phyloP scores from a whole-genome alignment of 164 flowering plant genomes.

The Dillenia turbinata region DNA sequence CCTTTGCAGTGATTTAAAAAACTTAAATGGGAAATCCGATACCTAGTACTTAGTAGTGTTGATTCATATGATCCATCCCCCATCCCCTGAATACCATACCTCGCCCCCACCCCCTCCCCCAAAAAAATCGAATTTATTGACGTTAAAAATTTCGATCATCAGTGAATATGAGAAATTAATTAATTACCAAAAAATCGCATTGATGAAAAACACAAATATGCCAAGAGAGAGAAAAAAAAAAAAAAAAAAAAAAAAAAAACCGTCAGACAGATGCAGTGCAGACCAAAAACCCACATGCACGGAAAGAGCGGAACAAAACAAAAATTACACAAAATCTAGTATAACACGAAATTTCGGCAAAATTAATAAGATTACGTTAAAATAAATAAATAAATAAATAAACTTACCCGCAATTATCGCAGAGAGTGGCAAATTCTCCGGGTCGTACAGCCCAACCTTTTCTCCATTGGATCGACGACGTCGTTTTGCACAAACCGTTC shows the following conservation, averaged over 20 bases:
- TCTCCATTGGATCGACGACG: slow-evolving; percentile 45
- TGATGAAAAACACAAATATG: background rate
- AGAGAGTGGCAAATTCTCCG: slow-evolving; percentile 58
- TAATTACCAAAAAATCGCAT: too few species aligned
- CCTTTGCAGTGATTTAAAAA: too few species aligned
- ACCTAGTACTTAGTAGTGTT: too few species aligned
- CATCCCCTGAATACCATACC: too few species aligned
- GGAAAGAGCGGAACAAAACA: background rate
- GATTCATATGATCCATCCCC: too few species aligned
- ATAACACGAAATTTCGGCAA: slow-evolving; percentile 1
- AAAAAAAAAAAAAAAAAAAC: background rate
- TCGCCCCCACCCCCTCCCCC: too few species aligned
- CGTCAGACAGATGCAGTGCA: too few species aligned
- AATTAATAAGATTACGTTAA: background rate
- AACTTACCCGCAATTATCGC: slow-evolving; percentile 71
- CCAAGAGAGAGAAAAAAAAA: background rate
- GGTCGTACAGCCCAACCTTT: slow-evolving; percentile 73
- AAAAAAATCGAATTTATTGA: too few species aligned
- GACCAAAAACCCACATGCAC: background rate
- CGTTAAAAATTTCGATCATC: too few species aligned
- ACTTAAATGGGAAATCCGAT: too few species aligned
- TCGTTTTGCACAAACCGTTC: slow-evolving; percentile 47
- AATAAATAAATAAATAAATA: background rate
- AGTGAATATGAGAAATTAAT: too few species aligned
- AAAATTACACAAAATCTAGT: background rate